These are phyloP conservation scores for Zygosaccharomyces sapae DNA, from an alignment of 1,139 yeast genomes.

Conservation along the genomic window DNA sequence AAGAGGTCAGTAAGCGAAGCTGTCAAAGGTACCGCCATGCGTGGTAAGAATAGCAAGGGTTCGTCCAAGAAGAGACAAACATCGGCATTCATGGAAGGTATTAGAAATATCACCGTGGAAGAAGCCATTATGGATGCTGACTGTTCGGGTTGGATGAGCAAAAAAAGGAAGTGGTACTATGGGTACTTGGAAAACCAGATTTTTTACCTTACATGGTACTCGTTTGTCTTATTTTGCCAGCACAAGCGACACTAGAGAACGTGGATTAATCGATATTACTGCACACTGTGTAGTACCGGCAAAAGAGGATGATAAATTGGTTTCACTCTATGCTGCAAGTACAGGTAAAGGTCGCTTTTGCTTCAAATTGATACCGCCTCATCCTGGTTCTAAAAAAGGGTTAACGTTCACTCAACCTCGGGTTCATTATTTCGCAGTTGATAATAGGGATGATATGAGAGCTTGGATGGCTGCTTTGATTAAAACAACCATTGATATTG, in stretches of 20 bases:
- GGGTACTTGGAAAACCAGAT: conserved; percentile 87
- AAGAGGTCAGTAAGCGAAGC: conserved; percentile 36
- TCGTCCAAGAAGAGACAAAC: conserved; percentile 56
- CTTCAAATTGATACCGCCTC: conserved; percentile 92
- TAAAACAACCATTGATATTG: conserved; percentile 94
- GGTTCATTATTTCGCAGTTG: conserved; percentile 94
- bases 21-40: conserved; percentile 27
- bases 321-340: conserved; percentile 85
- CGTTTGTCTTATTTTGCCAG: conserved; percentile 82
- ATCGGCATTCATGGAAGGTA: conserved; percentile 92
- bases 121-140: conserved; percentile 75
- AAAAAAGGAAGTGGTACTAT: conserved; percentile 81
- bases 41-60: conserved; percentile 16
- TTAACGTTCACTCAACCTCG: conserved; percentile 94
- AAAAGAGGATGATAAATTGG: conserved; percentile 65
- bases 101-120: conserved; percentile 67
- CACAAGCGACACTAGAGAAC: conserved; percentile 76
- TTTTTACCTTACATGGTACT: conserved; percentile 87
- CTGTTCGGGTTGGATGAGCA: conserved; percentile 93
- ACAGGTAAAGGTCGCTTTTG: conserved; percentile 91
- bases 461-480: conserved; percentile 92
- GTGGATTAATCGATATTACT: conserved; percentile 91
- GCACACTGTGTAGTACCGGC: conserved; percentile 88
- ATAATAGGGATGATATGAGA: conserved; percentile 84
- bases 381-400: conserved; percentile 94